phyloP scores from a whole-genome alignment of 257 asterid genomes.

The Ballota nigra region DNA sequence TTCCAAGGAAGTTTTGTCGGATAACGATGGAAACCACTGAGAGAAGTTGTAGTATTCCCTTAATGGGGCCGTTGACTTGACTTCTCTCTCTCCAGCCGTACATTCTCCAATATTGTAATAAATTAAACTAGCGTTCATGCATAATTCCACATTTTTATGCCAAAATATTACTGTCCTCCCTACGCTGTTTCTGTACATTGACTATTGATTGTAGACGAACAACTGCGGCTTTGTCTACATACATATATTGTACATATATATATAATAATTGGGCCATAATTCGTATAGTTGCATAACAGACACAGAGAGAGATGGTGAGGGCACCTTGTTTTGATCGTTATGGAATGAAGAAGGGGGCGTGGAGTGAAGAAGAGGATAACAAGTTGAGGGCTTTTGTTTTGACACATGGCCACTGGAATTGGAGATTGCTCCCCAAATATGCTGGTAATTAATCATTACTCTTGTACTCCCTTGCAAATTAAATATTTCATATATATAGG shows the following conservation, averaged over 20 bases:
- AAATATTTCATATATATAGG: too few relatives aligned
- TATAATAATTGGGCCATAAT: background rate
- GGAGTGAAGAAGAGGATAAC: slow-evolving; percentile 46
- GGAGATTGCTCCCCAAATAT: slow-evolving; percentile 34
- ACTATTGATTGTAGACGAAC: background rate
- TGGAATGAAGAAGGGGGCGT: slow-evolving; percentile 46
- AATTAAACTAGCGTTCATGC: background rate
- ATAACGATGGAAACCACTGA: background rate
- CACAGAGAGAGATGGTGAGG: slow-evolving; percentile 29
- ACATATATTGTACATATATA: background rate
- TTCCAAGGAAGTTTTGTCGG: too few relatives aligned
- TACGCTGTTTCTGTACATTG: background rate
- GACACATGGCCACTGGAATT: slow-evolving; percentile 33
- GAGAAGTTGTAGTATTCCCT: background rate
- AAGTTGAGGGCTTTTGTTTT: slow-evolving; percentile 32
- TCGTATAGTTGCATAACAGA: background rate
- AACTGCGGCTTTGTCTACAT: background rate
- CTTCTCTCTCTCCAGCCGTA: background rate
- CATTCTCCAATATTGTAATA: background rate
- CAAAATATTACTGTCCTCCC: background rate
- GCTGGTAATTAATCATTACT: slow-evolving; percentile 28
- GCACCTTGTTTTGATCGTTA: slow-evolving; percentile 26
- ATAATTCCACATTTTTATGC: background rate
- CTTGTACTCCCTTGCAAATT: too few relatives aligned
- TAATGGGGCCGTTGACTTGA: background rate